These are phyloP conservation scores for Tylopilus sp. DNA, from an alignment of 768 basidiomycete species.

Conservation along the genomic window DNA sequence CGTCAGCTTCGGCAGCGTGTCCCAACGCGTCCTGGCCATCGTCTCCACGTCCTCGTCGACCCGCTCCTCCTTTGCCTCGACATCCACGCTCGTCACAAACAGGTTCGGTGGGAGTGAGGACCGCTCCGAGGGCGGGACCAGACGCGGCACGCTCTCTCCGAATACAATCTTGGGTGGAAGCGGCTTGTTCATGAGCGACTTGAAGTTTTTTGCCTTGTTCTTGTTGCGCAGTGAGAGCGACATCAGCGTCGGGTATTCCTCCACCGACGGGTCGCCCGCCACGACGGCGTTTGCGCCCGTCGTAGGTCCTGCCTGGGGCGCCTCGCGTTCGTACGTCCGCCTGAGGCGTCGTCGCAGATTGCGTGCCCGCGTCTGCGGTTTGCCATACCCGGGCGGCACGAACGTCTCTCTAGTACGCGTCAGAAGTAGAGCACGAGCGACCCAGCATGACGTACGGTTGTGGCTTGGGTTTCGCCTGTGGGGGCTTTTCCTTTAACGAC, in stretches of 20 bases:
- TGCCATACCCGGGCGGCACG: slow-evolving; percentile 61
- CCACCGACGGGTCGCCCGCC: background rate
- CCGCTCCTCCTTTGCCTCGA: slow-evolving; percentile 38
- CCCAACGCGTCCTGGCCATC: slow-evolving; percentile 18
- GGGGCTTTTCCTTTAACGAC: too few relatives aligned
- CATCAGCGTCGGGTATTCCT: slow-evolving; percentile 28
- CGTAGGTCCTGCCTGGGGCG: slow-evolving; percentile 22
- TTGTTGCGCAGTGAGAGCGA: slow-evolving; percentile 60
- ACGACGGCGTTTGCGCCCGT: slow-evolving; percentile 42
- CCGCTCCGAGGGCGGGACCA: slow-evolving; percentile 66
- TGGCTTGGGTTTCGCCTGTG: slow-evolving; percentile 11
- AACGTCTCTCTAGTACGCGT: slow-evolving; percentile 3
- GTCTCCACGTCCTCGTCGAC: slow-evolving; percentile 9
- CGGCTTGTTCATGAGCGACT: slow-evolving; percentile 42
- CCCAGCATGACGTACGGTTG: slow-evolving; percentile 4
- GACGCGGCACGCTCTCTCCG: slow-evolving; percentile 27
- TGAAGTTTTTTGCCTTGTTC: slow-evolving; percentile 72
- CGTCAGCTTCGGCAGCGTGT: slow-evolving; percentile 19
- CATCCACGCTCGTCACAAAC: slow-evolving; percentile 71
- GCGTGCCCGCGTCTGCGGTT: slow-evolving; percentile 51
- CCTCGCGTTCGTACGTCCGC: slow-evolving; percentile 32
- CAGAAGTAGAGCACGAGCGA: background rate
- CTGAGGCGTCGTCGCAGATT: slow-evolving; percentile 56
- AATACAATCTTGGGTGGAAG: slow-evolving; percentile 57
- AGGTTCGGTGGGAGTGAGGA: slow-evolving; percentile 54